Base-by-base conservation (phyloP, 2,329 filamentous ascomycete genomes). In the Colletotrichum destructivum region DNA sequence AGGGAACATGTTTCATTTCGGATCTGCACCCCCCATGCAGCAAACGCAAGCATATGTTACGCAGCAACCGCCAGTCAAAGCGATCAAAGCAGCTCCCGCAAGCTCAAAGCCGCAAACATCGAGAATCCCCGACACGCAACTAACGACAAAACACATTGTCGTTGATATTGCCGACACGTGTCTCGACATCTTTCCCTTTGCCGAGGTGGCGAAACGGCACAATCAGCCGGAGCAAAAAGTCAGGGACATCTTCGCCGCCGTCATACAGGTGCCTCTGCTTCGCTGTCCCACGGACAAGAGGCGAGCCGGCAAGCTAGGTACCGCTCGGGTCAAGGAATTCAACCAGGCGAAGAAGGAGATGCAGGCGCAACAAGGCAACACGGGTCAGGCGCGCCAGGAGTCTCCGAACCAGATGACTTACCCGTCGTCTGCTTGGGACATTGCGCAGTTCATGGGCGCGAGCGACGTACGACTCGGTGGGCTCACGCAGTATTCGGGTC, bases 111-210 rank as follows among this genome's bases (percentile, higher is more conserved):
- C 44, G 3, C 57, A 71, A 21, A 15, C 9, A 15, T 5, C 49
- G 11, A 60, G 54, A 51, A 16, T 46, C 18, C 66, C 71, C 60
- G 79, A 76, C 47, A 76, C 75, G 11, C 76, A 77, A 13, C 66
- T 74, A 42, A 78, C 79, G 52, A 79, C 79, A 35, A 84, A 82
- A 67, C 81, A 79, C 47, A 81, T 86, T 31, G 83, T 87, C 47
- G 83, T 86, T 31, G 86, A 88, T 75, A 82, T 88, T 26, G 85
- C 85, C 4, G 83, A 87, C 75, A 87, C 85, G 0, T 84, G 84
- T 54, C 82, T 86, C 75, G 80, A 82, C 60, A 77, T 77, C 4
- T 86, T 87, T 62, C 86, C 86, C 4, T 86, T 86, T 62, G 81
- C 81, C 4, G 81, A 82, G 42, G 80, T 88, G 4, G 86, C 86